Percentiles rank a stretch among this genome's conserved stretches.
These are phyloP conservation scores for Tuber brumale DNA, from an alignment of 495 filamentous ascomycete species.

Conservation along the genomic window DNA sequence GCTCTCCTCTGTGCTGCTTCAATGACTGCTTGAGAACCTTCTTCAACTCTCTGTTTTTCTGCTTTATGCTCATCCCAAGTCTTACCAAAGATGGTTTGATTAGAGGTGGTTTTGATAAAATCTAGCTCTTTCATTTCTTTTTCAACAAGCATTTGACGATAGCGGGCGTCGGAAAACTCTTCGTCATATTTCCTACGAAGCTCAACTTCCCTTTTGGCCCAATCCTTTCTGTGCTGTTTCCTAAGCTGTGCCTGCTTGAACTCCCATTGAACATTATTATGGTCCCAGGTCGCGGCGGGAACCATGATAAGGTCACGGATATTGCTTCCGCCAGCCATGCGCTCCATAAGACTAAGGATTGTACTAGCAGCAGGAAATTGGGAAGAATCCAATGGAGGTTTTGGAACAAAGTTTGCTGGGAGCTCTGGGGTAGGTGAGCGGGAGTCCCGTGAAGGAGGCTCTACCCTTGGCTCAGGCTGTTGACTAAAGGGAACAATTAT, in stretches of 20 bases:
- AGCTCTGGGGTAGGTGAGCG: conserved; percentile 31
- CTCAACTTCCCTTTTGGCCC: conserved; percentile 22
- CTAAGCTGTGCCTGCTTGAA: conserved; percentile 17
- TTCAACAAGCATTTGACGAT: conserved; percentile 22
- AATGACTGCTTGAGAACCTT: conserved; percentile 11
- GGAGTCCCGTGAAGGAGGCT: conserved; percentile 12
- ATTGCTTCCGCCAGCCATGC: conserved; percentile 21
- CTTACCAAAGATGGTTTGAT: conserved; percentile 16
- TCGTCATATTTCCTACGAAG: conserved; percentile 27
- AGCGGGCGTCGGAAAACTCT: conserved; percentile 25
- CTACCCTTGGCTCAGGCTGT: conserved; percentile 8
- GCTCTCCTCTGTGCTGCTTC: conserved; percentile 14
- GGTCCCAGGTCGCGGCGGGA: conserved; percentile 28
- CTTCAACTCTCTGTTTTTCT: conserved; percentile 22
- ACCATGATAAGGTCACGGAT: conserved; percentile 24
- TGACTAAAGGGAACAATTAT: conserved; percentile 23
- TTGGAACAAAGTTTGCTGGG: conserved; percentile 27
- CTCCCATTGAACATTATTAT: conserved; percentile 30
- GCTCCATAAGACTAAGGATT: conserved; percentile 18
- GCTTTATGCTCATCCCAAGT: conserved; percentile 31
- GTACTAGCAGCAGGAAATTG: conserved; percentile 27
- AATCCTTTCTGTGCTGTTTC: conserved; percentile 23
- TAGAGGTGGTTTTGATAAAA: conserved; percentile 13
- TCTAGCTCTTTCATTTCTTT: conserved; percentile 31
- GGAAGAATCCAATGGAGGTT: conserved; percentile 25